These are phyloP conservation scores for Neolentinus lepideus DNA, from an alignment of 1,284 basidiomycete genomes.

Conservation along the genomic window DNA sequence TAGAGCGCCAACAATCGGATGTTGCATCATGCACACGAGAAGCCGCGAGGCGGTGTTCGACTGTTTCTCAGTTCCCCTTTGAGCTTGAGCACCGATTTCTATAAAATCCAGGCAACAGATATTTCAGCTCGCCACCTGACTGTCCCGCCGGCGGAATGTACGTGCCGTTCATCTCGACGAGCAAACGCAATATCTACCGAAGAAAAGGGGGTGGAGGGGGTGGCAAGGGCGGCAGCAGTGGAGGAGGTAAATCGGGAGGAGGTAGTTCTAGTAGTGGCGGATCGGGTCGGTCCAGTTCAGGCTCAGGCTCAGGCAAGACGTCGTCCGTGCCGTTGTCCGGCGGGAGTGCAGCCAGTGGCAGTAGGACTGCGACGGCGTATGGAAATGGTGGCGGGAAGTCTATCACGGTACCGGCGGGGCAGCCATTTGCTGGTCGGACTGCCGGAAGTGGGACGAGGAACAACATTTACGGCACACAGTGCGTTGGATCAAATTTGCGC, in stretches of 20 bases:
- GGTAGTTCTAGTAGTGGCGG: conserved; percentile 4
- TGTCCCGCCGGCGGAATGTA: conserved; percentile 15
- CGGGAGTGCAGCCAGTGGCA: conserved; percentile 16
- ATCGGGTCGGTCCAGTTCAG: no score
- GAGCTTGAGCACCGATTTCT: not conserved
- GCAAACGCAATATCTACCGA: conserved; percentile 11
- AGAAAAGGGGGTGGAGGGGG: conserved; percentile 22
- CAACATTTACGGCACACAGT: conserved; percentile 34
- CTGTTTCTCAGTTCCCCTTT: not conserved
- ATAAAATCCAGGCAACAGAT: no score
- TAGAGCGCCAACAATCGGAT: no score
- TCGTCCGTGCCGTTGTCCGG: conserved; percentile 20
- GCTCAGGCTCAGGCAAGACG: conserved; percentile 6
- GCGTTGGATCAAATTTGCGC: conserved; percentile 10
- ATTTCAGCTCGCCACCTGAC: not conserved
- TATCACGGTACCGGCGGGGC: conserved; percentile 30
- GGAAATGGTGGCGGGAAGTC: conserved; percentile 28
- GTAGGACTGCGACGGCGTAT: conserved; percentile 23
- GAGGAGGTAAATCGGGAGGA: conserved; percentile 12
- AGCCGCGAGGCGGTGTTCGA: conserved; percentile 2
- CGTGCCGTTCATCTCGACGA: conserved; percentile 22
- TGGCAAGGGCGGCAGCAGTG: conserved; percentile 16
- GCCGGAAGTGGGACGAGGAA: conserved; percentile 33
- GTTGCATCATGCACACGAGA: no score
- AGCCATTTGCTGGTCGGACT: conserved; percentile 32